Evolutionary conservation across 345 rosid genomes (phyloP).

Genomic region (Punica granatum): DNA sequence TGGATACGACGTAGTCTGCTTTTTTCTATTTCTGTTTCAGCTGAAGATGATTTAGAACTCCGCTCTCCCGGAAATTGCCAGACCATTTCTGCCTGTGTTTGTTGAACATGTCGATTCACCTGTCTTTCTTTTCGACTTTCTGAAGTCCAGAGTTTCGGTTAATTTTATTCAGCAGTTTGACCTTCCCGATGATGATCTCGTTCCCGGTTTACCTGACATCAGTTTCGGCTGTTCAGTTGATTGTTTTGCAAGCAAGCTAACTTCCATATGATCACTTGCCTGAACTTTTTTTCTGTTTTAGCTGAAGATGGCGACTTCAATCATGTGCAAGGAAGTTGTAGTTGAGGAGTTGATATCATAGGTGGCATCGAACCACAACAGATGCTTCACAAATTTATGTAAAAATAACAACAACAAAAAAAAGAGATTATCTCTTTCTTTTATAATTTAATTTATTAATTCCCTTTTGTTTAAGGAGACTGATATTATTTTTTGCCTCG

Average conservation of each 20-base stretch:
- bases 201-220: background rate
- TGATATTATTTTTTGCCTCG: background rate
- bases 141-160: background rate
- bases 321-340: background rate
- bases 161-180: background rate
- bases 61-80: too few species aligned
- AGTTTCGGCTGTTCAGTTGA: background rate
- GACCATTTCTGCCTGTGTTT: too few species aligned
- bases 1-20: too few species aligned
- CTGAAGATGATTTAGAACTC: too few species aligned
- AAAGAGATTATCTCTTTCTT: background rate
- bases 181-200: background rate
- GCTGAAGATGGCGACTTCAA: background rate
- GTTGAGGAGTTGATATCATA: conserved; percentile 1
- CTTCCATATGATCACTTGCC: background rate
- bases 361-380: background rate
- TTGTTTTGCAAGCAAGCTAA: background rate
- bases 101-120: too few species aligned
- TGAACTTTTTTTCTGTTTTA: background rate
- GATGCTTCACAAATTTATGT: background rate
- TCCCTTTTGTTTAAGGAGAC: background rate
- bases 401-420: background rate
- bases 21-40: too few species aligned
- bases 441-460: background rate
- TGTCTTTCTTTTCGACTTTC: background rate